These are phyloP conservation scores for Talaromyces sp. DNA, from an alignment of 2,329 filamentous ascomycete species.

Conservation along the genomic window DNA sequence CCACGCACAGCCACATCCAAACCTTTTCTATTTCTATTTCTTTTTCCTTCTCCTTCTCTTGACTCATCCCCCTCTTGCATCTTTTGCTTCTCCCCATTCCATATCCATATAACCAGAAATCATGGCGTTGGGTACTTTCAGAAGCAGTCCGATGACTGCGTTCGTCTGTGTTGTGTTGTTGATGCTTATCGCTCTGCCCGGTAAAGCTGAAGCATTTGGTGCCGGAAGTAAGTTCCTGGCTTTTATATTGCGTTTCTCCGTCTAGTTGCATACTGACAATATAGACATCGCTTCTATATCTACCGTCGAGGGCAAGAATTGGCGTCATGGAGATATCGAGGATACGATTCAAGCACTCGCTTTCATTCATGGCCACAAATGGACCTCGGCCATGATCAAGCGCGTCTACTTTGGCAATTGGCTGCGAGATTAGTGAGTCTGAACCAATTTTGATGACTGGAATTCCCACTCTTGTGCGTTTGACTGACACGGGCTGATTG, in stretches of 20 bases:
- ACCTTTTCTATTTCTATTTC: not conserved
- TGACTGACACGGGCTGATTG: not conserved
- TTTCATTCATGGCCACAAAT: constrained; percentile 79
- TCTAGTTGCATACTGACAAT: constrained; percentile 17
- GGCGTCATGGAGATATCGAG: constrained; percentile 67
- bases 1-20: constrained; percentile 2
- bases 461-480: not conserved
- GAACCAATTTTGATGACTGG: not conserved
- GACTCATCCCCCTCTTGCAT: not conserved
- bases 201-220: constrained; percentile 45
- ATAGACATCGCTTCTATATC: constrained; percentile 52
- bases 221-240: constrained; percentile 41
- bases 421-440: constrained; percentile 68
- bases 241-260: not conserved
- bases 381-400: constrained; percentile 75
- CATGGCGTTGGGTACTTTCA: constrained; percentile 17
- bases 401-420: constrained; percentile 84
- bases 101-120: constrained; percentile 6
- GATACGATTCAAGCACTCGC: constrained; percentile 76
- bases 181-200: constrained; percentile 38
- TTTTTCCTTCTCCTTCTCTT: not conserved
- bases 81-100: not conserved
- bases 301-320: constrained; percentile 52
- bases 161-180: constrained; percentile 39
- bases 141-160: constrained; percentile 32